Percentiles rank a stretch among this genome's conserved stretches.
These are phyloP conservation scores for Murraya paniculata DNA, from an alignment of 345 rosid genomes.

Conservation along the genomic window DNA sequence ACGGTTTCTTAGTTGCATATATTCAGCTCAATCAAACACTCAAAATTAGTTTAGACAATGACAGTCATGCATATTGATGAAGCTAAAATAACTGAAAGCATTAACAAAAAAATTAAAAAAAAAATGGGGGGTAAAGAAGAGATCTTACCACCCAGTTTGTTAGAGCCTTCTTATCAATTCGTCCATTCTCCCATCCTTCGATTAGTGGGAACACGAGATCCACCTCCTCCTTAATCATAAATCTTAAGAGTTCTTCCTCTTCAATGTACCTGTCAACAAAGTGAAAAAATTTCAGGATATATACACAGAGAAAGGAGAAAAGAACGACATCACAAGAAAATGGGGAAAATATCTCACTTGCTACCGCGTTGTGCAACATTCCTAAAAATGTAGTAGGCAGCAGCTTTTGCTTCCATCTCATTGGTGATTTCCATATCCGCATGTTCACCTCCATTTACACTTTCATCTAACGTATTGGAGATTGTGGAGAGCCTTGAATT, in stretches of 20 bases:
- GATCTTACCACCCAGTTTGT: conserved; percentile 76
- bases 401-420: conserved; percentile 77
- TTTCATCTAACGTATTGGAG: conserved; percentile 65
- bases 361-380: conserved; percentile 44
- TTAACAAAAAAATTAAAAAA: background rate
- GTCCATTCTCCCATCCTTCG: conserved; percentile 52
- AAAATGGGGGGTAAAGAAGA: background rate
- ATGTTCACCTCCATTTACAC: conserved; percentile 30
- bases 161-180: conserved; percentile 57
- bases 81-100: background rate
- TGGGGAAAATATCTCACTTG: conserved; percentile 41
- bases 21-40: background rate
- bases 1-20: background rate
- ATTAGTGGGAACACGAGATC: conserved; percentile 67
- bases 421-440: conserved; percentile 62
- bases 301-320: background rate
- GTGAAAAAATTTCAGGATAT: background rate
- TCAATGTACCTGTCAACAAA: conserved; percentile 51
- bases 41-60: background rate
- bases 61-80: background rate
- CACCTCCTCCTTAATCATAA: conserved; percentile 92
- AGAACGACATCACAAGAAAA: background rate
- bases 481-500: conserved; percentile 66
- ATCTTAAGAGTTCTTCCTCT: conserved; percentile 68
- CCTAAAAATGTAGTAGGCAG: conserved; percentile 62